Percentiles rank a stretch among this genome's conserved stretches.
Evolutionary conservation across 1,284 basidiomycete genomes (phyloP).

Genomic region (Moesziomyces sp.): DNA sequence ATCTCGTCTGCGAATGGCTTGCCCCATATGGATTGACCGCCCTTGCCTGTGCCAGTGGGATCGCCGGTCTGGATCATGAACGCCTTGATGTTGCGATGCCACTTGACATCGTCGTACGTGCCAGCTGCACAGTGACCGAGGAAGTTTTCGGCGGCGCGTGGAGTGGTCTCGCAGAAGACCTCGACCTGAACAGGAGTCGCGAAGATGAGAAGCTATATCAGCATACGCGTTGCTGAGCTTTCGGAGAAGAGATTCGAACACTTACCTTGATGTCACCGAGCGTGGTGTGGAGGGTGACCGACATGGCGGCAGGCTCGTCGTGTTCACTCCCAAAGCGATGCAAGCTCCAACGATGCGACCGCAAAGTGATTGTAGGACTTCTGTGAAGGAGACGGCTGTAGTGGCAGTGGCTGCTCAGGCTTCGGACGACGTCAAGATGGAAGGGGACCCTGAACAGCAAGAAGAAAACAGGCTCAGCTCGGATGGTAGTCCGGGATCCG

Average conservation of each 20-base stretch:
- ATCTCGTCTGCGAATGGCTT: constrained; percentile 95
- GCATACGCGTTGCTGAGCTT: too few species aligned
- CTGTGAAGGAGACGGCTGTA: too few species aligned
- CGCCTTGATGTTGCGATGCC: constrained; percentile 74
- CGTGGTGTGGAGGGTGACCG: constrained; percentile 92
- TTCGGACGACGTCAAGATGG: too few species aligned
- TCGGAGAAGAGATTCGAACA: neutral
- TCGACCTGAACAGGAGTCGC: constrained; percentile 76
- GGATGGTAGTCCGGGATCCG: neutral
- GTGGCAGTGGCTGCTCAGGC: too few species aligned
- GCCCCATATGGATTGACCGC: constrained; percentile 93
- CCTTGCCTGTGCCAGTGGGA: constrained; percentile 92
- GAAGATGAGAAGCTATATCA: neutral
- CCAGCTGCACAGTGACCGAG: constrained; percentile 90
- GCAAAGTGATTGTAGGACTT: neutral
- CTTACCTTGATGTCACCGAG: constrained; percentile 92
- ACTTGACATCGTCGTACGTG: constrained; percentile 85
- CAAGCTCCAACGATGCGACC: neutral
- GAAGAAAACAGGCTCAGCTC: too few species aligned
- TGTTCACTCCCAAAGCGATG: neutral
- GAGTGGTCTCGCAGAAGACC: constrained; percentile 94
- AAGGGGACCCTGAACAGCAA: too few species aligned
- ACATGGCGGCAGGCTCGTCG: constrained; percentile 71
- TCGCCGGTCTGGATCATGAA: constrained; percentile 99
- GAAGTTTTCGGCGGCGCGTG: constrained; percentile 97